Evolutionary conservation across 192 early-diverging fungal species (phyloP), one percentile per base, ranked within the genome.

Genomic region (Coemansia sp.): DNA sequence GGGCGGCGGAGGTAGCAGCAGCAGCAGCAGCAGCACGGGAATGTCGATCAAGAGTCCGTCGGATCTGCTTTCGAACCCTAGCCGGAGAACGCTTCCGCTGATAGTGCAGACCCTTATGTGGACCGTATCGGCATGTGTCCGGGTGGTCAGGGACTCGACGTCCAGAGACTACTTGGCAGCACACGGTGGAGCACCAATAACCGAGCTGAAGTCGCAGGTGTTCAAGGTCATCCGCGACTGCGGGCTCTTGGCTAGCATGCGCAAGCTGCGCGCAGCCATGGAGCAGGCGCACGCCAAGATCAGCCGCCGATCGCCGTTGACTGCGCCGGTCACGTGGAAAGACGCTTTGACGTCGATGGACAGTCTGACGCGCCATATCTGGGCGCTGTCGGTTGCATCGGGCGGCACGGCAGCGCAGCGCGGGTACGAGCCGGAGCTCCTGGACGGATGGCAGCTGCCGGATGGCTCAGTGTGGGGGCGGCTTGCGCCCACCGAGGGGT

Each of bases 401-500:
- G 30, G 30, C 10, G 60, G 59, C 38, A 57, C 42, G 14, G 48
- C 44, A 11, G 44, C 42, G 22, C 37, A 14, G 38, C 19, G 61
- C 38, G 62, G 44, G 27, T 34, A 44, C 47, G 68, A 77, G 31
- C 61, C 63, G 14, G 68, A 61, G 45, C 17, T 68, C 41, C 53
- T 77, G 47, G 57, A 56, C n/a, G 75, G 75, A 6, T 77, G 75
- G 75, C 61, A 59, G 57, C 65, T 77, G 23, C 75, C 75, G 7
- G 75, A 77, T 22, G 75, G 67, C 22, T 61, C 68, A 9, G 75
- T 77, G 15, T 77, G 75, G 75, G 75, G 65, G 11, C 9, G 30
- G 7, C 23, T 54, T 29, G 3, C 50, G 15, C 23, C 50, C 33
- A 25, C 20, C 17, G 40, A 13, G 29, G 8, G 23, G 50, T 9